Evolutionary conservation across 495 filamentous ascomycete species (phyloP).

Genomic region (Penicillium salamii): DNA sequence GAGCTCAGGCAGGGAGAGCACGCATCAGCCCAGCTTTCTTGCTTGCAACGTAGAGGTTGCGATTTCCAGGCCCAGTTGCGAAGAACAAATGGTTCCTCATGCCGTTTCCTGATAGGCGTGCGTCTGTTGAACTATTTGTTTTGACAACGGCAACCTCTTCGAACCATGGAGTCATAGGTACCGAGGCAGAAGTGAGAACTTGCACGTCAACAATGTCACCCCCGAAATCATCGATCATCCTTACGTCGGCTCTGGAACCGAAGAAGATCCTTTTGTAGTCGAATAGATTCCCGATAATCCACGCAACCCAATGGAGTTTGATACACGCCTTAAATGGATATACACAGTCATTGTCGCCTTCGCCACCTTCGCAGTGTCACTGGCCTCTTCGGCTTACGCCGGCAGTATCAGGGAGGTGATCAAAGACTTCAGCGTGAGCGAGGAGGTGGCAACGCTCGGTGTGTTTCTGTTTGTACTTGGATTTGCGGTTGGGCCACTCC

Average conservation of each 20-base stretch:
- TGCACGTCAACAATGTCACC: too few relatives aligned
- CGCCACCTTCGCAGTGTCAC: constrained; percentile 68
- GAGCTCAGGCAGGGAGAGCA: too few relatives aligned
- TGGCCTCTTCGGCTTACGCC: constrained; percentile 74
- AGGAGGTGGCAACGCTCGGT: constrained; percentile 62
- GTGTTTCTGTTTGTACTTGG: constrained; percentile 76
- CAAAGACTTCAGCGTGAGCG: constrained; percentile 53
- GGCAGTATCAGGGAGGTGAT: constrained; percentile 64
- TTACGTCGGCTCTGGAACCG: constrained; percentile 69
- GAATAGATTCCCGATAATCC: constrained; percentile 71
- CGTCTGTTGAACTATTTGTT: too few relatives aligned
- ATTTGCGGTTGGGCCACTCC: constrained; percentile 63
- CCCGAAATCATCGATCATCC: constrained; percentile 54
- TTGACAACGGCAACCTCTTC: too few relatives aligned
- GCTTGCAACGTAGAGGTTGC: too few relatives aligned
- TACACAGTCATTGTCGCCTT: constrained; percentile 63
- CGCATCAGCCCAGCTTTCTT: too few relatives aligned
- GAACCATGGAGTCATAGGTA: too few relatives aligned
- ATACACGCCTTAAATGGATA: constrained; percentile 62
- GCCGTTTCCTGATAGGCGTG: too few relatives aligned
- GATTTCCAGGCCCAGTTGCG: too few relatives aligned
- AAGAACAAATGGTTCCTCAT: too few relatives aligned
- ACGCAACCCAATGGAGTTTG: constrained; percentile 67
- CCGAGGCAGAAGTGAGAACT: too few relatives aligned
- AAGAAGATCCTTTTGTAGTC: constrained; percentile 70